These are phyloP conservation scores for Puccinellia tenuiflora DNA, from an alignment of 176 grass and related monocot genomes.

Conservation along the genomic window DNA sequence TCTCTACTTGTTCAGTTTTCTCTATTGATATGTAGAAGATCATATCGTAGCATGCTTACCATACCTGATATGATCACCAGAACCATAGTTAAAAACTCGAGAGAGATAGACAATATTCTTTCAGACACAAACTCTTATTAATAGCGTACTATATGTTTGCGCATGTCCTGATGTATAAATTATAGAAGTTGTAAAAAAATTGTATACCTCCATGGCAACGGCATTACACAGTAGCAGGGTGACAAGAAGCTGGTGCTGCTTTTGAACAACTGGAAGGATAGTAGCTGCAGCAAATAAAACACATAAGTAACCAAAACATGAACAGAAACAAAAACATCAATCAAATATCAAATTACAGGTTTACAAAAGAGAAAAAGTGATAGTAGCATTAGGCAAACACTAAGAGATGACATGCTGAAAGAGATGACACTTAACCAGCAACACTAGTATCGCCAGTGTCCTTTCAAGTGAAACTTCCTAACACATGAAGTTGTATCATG, in stretches of 20 bases:
- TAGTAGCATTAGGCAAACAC: background rate
- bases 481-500: background rate
- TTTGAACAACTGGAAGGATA: slow-evolving; percentile 98
- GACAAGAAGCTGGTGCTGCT: slow-evolving; percentile 98
- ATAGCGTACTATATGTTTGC: background rate
- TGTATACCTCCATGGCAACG: slow-evolving; percentile 82
- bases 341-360: background rate
- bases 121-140: background rate
- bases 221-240: slow-evolving; percentile 95
- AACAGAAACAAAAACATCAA: background rate
- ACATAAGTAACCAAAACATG: background rate
- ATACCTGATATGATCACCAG: background rate
- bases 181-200: background rate
- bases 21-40: background rate
- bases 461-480: background rate
- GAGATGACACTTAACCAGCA: background rate
- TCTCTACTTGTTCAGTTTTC: background rate
- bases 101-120: background rate
- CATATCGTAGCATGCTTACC: background rate
- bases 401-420: background rate
- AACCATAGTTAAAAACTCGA: background rate
- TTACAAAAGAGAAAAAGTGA: background rate
- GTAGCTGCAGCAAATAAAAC: slow-evolving; percentile 53
- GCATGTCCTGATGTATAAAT: background rate
- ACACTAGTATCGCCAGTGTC: background rate